phyloP scores from a whole-genome alignment of 176 grass and related monocot genomes.

The Bothriochloa decipiens region DNA sequence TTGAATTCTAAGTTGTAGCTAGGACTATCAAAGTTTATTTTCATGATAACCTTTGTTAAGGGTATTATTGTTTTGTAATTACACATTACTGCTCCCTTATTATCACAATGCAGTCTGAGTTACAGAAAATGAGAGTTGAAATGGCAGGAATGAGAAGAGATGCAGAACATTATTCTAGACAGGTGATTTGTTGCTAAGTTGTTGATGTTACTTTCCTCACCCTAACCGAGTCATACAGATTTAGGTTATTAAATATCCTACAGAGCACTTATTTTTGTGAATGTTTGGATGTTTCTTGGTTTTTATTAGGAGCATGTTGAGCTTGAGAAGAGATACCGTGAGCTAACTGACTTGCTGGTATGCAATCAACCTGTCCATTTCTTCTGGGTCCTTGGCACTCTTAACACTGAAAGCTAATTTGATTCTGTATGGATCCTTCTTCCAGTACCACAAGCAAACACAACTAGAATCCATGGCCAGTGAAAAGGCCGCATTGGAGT shows the following conservation, averaged over 20 bases:
- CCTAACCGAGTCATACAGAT: not conserved
- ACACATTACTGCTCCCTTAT: slow-evolving; percentile 1
- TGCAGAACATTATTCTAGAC: slow-evolving; percentile 98
- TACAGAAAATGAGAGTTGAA: slow-evolving; percentile 99
- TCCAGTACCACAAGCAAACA: slow-evolving; percentile 99
- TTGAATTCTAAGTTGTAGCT: slow-evolving; percentile 5
- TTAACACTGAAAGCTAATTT: slow-evolving; percentile 17
- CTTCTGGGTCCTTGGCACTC: slow-evolving; percentile 3
- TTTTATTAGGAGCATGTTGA: slow-evolving; percentile 91
- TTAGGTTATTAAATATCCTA: slow-evolving; percentile 14
- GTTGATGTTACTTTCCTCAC: slow-evolving; percentile 19
- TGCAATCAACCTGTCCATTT: slow-evolving; percentile 25
- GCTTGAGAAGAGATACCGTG: slow-evolving; percentile 97
- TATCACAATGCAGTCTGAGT: slow-evolving; percentile 72
- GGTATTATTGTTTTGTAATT: slow-evolving; percentile 7
- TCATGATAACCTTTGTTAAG: slow-evolving; percentile 28
- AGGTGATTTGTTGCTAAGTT: slow-evolving; percentile 53
- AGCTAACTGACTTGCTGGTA: slow-evolving; percentile 98
- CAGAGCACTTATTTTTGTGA: slow-evolving; percentile 26
- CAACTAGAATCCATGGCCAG: slow-evolving; percentile 92
- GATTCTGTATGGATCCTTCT: slow-evolving; percentile 39
- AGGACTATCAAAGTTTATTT: slow-evolving; percentile 3
- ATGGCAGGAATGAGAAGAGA: slow-evolving; percentile 99
- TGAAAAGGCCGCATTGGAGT: slow-evolving; percentile 93
- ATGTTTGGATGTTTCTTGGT: slow-evolving; percentile 35